Conservation (phyloP, 208 protist genomes). For the Trypanosoma mega region DNA sequence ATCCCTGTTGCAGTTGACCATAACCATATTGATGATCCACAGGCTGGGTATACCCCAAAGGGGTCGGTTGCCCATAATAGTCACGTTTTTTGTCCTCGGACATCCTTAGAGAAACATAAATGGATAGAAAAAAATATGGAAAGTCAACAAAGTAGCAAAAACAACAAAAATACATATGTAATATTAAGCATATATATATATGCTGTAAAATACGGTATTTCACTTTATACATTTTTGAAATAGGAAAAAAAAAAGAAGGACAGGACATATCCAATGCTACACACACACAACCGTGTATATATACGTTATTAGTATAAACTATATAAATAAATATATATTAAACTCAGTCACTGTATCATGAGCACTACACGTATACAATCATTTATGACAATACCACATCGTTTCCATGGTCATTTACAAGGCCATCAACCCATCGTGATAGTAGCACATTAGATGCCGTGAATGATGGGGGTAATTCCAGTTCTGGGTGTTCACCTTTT, state of each 20-base stretch:
- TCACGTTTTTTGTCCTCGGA: not conserved
- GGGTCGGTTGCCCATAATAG: not conserved
- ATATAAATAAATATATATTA: no score
- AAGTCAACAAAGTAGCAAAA: not conserved
- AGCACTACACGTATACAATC: no score
- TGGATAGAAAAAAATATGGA: not conserved
- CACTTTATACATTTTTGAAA: no score
- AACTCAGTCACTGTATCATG: no score
- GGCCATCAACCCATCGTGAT: slow-evolving; percentile 36
- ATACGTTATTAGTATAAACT: no score
- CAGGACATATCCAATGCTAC: no score
- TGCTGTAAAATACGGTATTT: no score
- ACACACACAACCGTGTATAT: no score
- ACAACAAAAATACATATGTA: slow-evolving; percentile 2
- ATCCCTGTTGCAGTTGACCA: slow-evolving; percentile 1
- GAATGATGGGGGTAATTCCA: slow-evolving; percentile 30
- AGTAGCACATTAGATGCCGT: slow-evolving; percentile 42
- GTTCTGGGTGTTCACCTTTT: slow-evolving; percentile 28
- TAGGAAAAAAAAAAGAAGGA: not conserved
- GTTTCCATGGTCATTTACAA: no score
- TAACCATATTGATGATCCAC: not conserved
- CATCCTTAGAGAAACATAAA: not conserved
- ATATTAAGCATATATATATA: no score
- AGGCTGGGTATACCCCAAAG: not conserved
- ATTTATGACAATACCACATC: no score